Percentiles rank a stretch among this genome's conserved stretches.
Conservation (phyloP, 805 yeast genomes). For the Kurtzmaniella fragi region DNA sequence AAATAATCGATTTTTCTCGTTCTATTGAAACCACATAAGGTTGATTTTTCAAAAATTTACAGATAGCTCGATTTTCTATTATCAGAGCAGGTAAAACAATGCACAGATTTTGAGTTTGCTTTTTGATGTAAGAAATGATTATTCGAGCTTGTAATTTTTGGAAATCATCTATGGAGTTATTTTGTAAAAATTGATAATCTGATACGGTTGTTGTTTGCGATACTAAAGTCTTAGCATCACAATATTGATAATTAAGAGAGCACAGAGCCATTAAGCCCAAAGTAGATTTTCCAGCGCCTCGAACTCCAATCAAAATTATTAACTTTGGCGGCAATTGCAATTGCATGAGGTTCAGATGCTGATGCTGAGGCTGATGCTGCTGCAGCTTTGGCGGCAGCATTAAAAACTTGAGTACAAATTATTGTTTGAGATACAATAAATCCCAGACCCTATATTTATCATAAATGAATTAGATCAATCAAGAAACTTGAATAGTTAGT, state of each 20-base stretch:
- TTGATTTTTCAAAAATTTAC: constrained; percentile 1
- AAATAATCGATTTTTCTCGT: constrained; percentile 11
- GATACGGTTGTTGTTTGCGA: constrained; percentile 8
- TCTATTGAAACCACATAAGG: constrained; percentile 10
- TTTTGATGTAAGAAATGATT: no score
- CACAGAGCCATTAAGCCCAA: constrained; percentile 14
- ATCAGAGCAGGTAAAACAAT: constrained; percentile 10
- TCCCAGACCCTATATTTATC: no score
- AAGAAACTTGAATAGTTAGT: no score
- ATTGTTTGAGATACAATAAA: no score
- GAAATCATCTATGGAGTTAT: constrained; percentile 7
- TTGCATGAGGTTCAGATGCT: no score
- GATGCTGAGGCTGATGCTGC: no score
- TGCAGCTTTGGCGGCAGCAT: no score
- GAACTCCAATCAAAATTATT: constrained; percentile 11
- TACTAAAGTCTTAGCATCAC: constrained; percentile 12
- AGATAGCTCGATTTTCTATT: neutral
- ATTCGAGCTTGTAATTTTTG: constrained; percentile 4
- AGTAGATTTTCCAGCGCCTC: constrained; percentile 16
- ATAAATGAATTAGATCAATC: no score
- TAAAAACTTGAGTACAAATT: no score
- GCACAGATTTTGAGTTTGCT: constrained; percentile 6
- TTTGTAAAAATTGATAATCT: constrained; percentile 7
- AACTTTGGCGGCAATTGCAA: neutral
- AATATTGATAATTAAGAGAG: constrained; percentile 9